Evolutionary conservation across 345 rosid species (phyloP), one percentile per base, ranked within the genome.

Genomic region (Hypericum androsaemum): DNA sequence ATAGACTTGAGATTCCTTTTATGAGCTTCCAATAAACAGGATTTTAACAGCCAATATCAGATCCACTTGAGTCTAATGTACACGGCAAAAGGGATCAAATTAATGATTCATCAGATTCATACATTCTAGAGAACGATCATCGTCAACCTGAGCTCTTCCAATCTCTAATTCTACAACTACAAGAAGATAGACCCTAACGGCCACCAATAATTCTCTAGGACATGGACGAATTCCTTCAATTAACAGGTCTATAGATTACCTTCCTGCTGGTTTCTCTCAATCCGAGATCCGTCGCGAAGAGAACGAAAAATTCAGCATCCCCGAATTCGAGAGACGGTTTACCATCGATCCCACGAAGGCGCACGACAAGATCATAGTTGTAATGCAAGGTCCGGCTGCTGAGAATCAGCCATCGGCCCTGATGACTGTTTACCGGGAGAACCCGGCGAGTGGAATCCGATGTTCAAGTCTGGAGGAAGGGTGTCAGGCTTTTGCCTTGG

Each of bases 311-410:
- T n/a, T n/a, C n/a, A n/a, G n/a, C n/a, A n/a, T n/a, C n/a, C n/a
- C n/a, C n/a, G n/a, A n/a, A n/a, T n/a, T n/a, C n/a, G n/a, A 22
- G 32, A 22, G 4, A 22, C 2, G 4, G 32, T 22, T 22, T 22
- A 22, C 32, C 32, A 22, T 22, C 32, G 32, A 22, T n/a, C 32
- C 32, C 32, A 22, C 1, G 32, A 22, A 22, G 32, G 32, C 32
- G 32, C 32, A 22, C 32, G 4, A 4, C 32, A 14, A 38, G 6
- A 37, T 78, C 73, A 84, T 41, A 92, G 94, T 63, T 92, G 95
- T 75, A 88, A 63, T 50, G 97, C 97, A 54, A 92, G 65, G 73
- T 88, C 98, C 48, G 98, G 98, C 74, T 88, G 98, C 69, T 81
- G 97, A 3, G 92, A 75, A 64, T 92, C 88, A n/a, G 77, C 75